These are phyloP conservation scores for Arctium minus DNA, from an alignment of 129 eudicot genomes.

Conservation along the genomic window DNA sequence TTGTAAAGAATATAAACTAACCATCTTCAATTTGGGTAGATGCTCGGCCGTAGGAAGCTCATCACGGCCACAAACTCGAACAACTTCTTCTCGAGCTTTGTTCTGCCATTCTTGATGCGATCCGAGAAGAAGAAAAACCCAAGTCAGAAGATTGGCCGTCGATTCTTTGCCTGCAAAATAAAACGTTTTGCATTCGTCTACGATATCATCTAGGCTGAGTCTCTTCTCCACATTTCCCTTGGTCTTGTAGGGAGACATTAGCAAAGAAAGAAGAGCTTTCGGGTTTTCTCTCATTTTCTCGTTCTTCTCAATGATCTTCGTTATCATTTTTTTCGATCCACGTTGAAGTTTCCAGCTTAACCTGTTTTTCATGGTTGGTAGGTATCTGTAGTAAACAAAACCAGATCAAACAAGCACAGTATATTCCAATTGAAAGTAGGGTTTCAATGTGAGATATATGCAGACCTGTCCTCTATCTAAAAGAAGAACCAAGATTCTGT, in stretches of 20 bases:
- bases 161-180: constrained; percentile 82
- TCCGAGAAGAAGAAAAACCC: constrained; percentile 56
- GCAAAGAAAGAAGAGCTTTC: constrained; percentile 36
- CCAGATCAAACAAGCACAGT: not conserved
- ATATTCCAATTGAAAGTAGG: no score
- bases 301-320: constrained; percentile 27
- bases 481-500: not conserved
- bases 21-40: constrained; percentile 43
- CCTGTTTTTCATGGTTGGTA: constrained; percentile 65
- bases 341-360: constrained; percentile 51
- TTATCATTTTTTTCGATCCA: constrained; percentile 44
- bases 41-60: constrained; percentile 42
- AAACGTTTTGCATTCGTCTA: constrained; percentile 76
- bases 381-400: constrained; percentile 36
- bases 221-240: constrained; percentile 37
- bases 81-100: constrained; percentile 57
- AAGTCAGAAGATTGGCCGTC: constrained; percentile 55
- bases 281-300: constrained; percentile 20
- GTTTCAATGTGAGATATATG: not conserved
- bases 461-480: not conserved
- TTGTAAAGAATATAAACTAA: constrained; percentile 27
- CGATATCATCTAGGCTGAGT: constrained; percentile 39
- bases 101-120: constrained; percentile 65
- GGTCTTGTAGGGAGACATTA: constrained; percentile 43
- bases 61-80: constrained; percentile 18